Percentiles rank a stretch among this genome's conserved stretches.
phyloP scores from a whole-genome alignment of 768 basidiomycete species.

The Lactifluus piperatus region DNA sequence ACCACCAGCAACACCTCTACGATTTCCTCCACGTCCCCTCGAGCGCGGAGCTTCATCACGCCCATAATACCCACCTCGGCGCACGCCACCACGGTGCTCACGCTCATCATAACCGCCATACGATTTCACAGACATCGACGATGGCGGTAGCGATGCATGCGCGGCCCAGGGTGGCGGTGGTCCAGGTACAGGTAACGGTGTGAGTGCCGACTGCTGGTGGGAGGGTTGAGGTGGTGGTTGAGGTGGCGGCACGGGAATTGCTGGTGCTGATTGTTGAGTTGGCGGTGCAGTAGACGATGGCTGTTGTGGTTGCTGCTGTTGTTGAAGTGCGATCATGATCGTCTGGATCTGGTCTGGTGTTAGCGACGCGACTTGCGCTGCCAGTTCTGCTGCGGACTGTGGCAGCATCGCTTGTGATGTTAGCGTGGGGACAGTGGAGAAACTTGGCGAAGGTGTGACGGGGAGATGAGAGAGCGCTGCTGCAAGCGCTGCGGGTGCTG shows the following conservation, averaged over 20 bases:
- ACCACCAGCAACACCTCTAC: not conserved
- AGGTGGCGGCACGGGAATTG: not conserved
- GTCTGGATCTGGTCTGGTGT: slow-evolving; percentile 70
- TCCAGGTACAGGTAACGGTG: not conserved
- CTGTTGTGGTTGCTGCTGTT: slow-evolving; percentile 6
- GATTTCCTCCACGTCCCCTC: not conserved
- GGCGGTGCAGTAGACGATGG: not conserved
- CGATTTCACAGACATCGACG: not conserved
- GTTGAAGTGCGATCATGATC: slow-evolving; percentile 49
- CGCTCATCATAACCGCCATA: slow-evolving; percentile 9
- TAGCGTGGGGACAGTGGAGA: slow-evolving; percentile 24
- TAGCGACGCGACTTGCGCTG: slow-evolving; percentile 62
- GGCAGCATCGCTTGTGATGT: slow-evolving; percentile 24
- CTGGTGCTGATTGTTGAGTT: not conserved
- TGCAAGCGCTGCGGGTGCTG: slow-evolving; percentile 9
- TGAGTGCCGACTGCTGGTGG: not conserved
- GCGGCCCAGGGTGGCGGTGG: not conserved
- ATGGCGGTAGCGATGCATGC: not conserved
- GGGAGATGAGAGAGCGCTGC: slow-evolving; percentile 17
- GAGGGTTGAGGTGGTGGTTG: not conserved
- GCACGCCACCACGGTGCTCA: slow-evolving; percentile 1
- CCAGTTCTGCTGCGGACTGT: slow-evolving; percentile 43
- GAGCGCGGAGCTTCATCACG: slow-evolving; percentile 1
- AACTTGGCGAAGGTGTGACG: slow-evolving; percentile 13
- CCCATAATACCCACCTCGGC: slow-evolving; percentile 4